Evolutionary conservation across 306 rosid species (phyloP), one percentile per base, ranked within the genome.

Genomic region (Vigna reflexopilosa): DNA sequence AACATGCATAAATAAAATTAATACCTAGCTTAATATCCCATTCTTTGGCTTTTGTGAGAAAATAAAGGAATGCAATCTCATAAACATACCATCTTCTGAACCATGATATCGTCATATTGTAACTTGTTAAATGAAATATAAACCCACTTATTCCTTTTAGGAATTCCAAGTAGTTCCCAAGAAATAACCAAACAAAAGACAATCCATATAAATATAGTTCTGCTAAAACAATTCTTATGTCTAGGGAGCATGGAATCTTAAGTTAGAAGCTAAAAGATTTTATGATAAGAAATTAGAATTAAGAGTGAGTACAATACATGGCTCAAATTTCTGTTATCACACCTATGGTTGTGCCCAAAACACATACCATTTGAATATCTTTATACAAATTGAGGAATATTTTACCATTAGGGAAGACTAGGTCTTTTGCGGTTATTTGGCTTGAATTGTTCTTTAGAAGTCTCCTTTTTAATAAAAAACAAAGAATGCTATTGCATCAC

Each of bases 31-130:
- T 19, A 40, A 26, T 30, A 70, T 70, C 70, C 47, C 34, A n/a
- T 40, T 63, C 24, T 19, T 67, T 50, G 52, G 19, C 7, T 68
- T 56, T 28, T 28, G 42, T 28, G 50, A 26, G 56, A 16, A 81
- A 66, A 74, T 78, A 48, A 54, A 79, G 76, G 45, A 73, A 75
- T 16, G 36, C 47, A 48, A 63, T 64, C 19, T 16, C 51, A 56
- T 68, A 83, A 82, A 70, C 78, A 68, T 48, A 66, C 34, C 45
- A 77, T 59, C 84, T 30, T 57, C 76, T 56, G 22, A 44, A 76
- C 36, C 45, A 26, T 67, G 26, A 72, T 24, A 65, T 36, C 7
- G 57, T 52, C 47, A 24, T 54, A 38, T 75, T 16, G 50, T 22
- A 80, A 66, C 32, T 69, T 71, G 15, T 20, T 42, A 76, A 32